phyloP scores from a whole-genome alignment of 2,329 filamentous ascomycete species.

The Pseudopyricularia cyperi region DNA sequence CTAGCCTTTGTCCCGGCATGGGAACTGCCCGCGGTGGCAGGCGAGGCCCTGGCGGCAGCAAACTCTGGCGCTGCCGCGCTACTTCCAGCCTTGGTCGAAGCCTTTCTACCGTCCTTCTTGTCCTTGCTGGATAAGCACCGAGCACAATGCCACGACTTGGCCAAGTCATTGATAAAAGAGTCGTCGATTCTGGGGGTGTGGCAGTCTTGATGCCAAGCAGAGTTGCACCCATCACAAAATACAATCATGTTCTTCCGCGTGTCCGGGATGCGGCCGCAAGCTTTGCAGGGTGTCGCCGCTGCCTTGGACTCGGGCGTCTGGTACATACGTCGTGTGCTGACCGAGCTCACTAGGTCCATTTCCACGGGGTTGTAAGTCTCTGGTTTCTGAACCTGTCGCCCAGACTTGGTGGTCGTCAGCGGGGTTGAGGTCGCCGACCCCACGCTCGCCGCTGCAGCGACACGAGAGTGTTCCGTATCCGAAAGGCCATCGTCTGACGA shows the following conservation, averaged over 20 bases:
- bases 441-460: conserved; percentile 3
- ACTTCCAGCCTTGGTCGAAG: conserved; percentile 6
- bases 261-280: conserved; percentile 58
- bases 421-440: conserved; percentile 26
- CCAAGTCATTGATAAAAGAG: conserved; percentile 51
- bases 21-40: background rate
- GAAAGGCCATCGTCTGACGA: conserved; percentile 3
- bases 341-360: conserved; percentile 20
- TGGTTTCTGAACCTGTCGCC: conserved; percentile 57
- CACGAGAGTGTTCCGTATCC: conserved; percentile 15
- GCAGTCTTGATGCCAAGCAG: conserved; percentile 70
- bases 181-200: conserved; percentile 65
- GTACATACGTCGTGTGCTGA: background rate
- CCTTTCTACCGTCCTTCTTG: conserved; percentile 9
- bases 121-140: conserved; percentile 39
- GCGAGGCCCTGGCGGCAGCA: background rate
- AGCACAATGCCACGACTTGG: conserved; percentile 59
- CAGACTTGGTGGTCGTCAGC: conserved; percentile 61
- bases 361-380: conserved; percentile 46
- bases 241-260: conserved; percentile 68
- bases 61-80: background rate
- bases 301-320: background rate
- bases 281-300: conserved; percentile 4
- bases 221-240: conserved; percentile 73
- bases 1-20: conserved; percentile 11